phyloP scores from a whole-genome alignment of 139 green algal species.

The Micractinium conductrix region DNA sequence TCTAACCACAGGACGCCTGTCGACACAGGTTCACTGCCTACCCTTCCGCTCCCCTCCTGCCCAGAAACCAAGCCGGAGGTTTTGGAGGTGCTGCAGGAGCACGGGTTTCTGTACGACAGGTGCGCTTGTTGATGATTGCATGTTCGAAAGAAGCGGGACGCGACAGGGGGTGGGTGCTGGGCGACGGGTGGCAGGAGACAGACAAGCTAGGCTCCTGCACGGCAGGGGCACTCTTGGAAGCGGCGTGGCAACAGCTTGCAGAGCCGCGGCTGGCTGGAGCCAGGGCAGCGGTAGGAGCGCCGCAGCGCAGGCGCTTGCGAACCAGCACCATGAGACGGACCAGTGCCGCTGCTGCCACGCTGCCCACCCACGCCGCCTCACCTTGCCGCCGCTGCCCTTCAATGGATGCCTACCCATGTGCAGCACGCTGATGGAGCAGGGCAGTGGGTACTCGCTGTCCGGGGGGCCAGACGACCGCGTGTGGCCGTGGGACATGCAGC shows the following conservation, averaged over 20 bases:
- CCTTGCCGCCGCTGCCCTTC: background rate
- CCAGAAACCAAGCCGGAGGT: background rate
- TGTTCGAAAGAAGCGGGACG: background rate
- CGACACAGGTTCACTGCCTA: too few relatives aligned
- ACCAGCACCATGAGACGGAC: too few relatives aligned
- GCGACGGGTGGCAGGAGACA: too few relatives aligned
- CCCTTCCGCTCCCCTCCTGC: too few relatives aligned
- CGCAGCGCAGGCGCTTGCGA: background rate
- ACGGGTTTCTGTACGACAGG: slow-evolving; percentile 2
- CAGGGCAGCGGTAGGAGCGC: background rate
- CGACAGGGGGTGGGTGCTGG: too few relatives aligned
- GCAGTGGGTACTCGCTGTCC: background rate
- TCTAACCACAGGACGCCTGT: too few relatives aligned
- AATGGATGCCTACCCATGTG: too few relatives aligned
- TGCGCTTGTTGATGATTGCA: background rate
- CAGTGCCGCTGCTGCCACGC: background rate
- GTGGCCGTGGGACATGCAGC: slow-evolving; percentile 42
- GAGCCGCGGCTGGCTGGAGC: too few relatives aligned
- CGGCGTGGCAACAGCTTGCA: too few relatives aligned
- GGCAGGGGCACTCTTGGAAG: too few relatives aligned
- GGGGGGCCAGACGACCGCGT: slow-evolving; percentile 3
- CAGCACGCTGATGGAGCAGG: slow-evolving; percentile 36
- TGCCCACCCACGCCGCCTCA: background rate
- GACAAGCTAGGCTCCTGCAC: too few relatives aligned
- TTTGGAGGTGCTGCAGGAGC: background rate